phyloP scores from a whole-genome alignment of 768 basidiomycete genomes.

The Tylopilus vinaceipallidus region DNA sequence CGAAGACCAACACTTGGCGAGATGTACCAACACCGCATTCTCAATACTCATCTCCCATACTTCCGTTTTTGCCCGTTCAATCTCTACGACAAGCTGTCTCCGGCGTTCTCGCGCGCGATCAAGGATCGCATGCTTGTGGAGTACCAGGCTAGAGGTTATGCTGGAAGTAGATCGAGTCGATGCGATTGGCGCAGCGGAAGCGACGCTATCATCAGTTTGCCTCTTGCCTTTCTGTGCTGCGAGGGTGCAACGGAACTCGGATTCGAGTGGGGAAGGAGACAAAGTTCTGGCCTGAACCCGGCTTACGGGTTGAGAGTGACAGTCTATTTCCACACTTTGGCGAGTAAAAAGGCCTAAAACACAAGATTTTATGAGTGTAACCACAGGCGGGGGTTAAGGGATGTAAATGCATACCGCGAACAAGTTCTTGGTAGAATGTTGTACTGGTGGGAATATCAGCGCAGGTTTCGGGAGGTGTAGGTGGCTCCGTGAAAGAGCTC shows the following conservation, averaged over 20 bases:
- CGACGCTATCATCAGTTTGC: neutral
- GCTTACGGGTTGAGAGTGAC: neutral
- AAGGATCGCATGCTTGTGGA: constrained; percentile 45
- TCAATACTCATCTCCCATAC: constrained; percentile 76
- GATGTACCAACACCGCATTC: constrained; percentile 56
- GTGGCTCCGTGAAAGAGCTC: constrained; percentile 31
- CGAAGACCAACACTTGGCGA: constrained; percentile 35
- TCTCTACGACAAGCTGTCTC: constrained; percentile 48
- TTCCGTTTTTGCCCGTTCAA: constrained; percentile 60
- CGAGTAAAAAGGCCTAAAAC: constrained; percentile 4
- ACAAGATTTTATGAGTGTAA: constrained; percentile 3
- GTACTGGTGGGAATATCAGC: constrained; percentile 5
- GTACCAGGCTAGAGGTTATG: neutral
- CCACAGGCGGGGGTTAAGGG: neutral
- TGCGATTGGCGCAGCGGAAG: neutral
- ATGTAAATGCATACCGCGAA: constrained; percentile 8
- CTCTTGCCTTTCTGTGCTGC: constrained; percentile 20
- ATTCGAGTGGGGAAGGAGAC: neutral
- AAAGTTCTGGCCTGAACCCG: neutral
- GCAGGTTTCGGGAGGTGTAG: constrained; percentile 17
- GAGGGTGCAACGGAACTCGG: neutral
- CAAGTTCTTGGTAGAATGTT: neutral
- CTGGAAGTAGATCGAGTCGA: constrained; percentile 2
- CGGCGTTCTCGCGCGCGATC: constrained; percentile 53
- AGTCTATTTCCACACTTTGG: constrained; percentile 2